Evolutionary conservation across 108 stramenopile species (phyloP).

Genomic region (Schizochytrium sp.): DNA sequence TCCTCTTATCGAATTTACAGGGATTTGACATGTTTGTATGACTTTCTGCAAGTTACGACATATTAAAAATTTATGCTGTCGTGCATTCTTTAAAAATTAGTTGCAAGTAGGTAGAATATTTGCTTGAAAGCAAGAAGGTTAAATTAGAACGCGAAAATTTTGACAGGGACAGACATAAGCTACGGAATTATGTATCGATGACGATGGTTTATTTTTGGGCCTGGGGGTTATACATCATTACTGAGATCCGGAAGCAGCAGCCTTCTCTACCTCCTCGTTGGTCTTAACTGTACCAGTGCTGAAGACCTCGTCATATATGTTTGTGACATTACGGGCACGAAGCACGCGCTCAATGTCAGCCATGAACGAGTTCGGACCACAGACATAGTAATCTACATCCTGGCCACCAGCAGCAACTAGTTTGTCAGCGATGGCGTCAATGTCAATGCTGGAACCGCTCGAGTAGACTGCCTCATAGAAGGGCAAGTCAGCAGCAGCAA

Average conservation of each 20-base stretch:
- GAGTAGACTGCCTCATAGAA: slow-evolving; percentile 26
- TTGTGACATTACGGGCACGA: neutral
- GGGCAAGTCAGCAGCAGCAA: neutral
- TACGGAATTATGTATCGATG: neutral
- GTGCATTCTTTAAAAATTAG: too few relatives aligned
- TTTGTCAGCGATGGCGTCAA: neutral
- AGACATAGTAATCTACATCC: slow-evolving; percentile 2
- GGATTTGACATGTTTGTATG: too few relatives aligned
- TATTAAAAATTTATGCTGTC: too few relatives aligned
- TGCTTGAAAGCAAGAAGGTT: too few relatives aligned
- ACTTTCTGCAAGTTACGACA: too few relatives aligned
- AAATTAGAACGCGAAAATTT: too few relatives aligned
- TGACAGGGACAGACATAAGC: too few relatives aligned
- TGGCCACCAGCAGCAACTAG: neutral
- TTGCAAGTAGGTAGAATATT: too few relatives aligned
- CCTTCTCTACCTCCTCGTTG: neutral
- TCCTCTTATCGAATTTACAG: too few relatives aligned
- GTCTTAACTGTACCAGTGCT: slow-evolving; percentile 38
- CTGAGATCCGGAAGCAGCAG: neutral
- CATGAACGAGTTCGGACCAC: slow-evolving; percentile 17
- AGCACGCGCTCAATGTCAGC: neutral
- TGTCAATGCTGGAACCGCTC: neutral
- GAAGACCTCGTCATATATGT: neutral
- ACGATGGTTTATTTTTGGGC: neutral
- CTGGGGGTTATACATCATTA: neutral